Conservation (phyloP, 192 early-diverging fungal species). For the Entophlyctis luteolus region DNA sequence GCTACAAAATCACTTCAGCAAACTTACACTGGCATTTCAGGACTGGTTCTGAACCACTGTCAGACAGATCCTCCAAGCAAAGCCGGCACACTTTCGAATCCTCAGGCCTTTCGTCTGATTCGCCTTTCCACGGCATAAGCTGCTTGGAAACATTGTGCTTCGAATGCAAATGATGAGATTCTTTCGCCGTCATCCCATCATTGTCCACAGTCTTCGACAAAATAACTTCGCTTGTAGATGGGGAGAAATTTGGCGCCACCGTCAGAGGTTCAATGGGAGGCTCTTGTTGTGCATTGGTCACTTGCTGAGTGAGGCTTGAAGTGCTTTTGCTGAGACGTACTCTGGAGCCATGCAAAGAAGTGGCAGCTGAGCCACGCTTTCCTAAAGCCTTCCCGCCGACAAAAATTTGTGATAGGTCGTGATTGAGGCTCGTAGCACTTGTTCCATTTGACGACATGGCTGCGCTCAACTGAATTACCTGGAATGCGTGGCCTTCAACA, state of each 20-base stretch:
- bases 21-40: constrained; percentile 40
- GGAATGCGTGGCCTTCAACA: constrained; percentile 27
- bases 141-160: too few relatives aligned
- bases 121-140: constrained; percentile 22
- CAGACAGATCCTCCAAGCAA: constrained; percentile 29
- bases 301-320: background rate
- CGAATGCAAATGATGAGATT: too few relatives aligned
- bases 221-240: background rate
- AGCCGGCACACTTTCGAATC: constrained; percentile 17
- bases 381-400: background rate
- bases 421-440: too few relatives aligned
- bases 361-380: background rate
- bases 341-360: background rate
- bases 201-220: background rate
- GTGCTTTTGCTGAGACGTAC: constrained; percentile 6
- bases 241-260: background rate
- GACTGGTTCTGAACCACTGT: constrained; percentile 1
- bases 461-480: background rate
- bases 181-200: background rate
- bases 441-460: background rate
- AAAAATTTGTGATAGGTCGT: background rate
- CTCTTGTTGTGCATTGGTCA: background rate
- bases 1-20: background rate
- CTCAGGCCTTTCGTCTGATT: constrained; percentile 9
- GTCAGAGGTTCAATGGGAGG: background rate